These are phyloP conservation scores for Fusarium sp. DNA, from an alignment of 2,329 filamentous ascomycete genomes.

Conservation along the genomic window DNA sequence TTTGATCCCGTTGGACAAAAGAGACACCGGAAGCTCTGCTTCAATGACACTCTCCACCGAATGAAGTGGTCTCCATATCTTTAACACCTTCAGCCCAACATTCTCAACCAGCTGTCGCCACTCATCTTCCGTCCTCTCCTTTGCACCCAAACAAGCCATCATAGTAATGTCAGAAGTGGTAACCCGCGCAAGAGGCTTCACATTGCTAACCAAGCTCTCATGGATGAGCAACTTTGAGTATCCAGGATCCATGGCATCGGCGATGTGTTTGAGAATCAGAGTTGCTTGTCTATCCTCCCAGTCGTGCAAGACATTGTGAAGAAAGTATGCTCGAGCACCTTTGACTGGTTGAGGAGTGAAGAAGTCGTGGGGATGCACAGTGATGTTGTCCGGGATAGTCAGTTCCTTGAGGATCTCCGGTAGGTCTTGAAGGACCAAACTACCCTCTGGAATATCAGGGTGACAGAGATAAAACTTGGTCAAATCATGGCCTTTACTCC, in stretches of 20 bases:
- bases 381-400: constrained; percentile 44
- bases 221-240: constrained; percentile 57
- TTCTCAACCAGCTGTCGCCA: constrained; percentile 48
- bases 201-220: constrained; percentile 52
- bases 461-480: constrained; percentile 51
- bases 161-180: constrained; percentile 54
- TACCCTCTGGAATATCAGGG: constrained; percentile 43
- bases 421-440: constrained; percentile 54
- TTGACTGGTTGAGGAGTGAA: constrained; percentile 56
- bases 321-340: constrained; percentile 59
- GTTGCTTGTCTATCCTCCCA: constrained; percentile 59
- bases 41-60: constrained; percentile 52
- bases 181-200: constrained; percentile 48
- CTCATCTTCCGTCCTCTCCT: constrained; percentile 52
- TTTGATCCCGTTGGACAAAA: not conserved
- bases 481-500: constrained; percentile 55
- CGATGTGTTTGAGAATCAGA: constrained; percentile 50
- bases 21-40: not conserved
- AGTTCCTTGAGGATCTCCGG: constrained; percentile 51
- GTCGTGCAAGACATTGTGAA: constrained; percentile 65
- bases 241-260: constrained; percentile 46
- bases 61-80: constrained; percentile 50
- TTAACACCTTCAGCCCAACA: constrained; percentile 48
- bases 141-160: constrained; percentile 51
- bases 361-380: constrained; percentile 52